Base-by-base conservation (phyloP, 345 rosid genomes). In the Boechera retrofracta region DNA sequence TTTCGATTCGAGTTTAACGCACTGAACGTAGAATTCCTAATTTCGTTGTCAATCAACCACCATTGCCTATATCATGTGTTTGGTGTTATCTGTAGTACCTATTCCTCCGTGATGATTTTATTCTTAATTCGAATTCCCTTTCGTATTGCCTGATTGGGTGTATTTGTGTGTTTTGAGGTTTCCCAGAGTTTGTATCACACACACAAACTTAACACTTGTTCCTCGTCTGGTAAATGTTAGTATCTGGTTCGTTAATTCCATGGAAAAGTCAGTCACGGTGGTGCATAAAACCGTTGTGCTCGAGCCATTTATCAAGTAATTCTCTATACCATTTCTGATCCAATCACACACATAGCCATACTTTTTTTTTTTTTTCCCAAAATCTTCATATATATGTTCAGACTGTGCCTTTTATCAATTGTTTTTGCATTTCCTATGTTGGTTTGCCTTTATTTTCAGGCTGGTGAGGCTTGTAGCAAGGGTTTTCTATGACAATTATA, bases 401-500 rank as follows among this genome's bases (percentile, higher is more conserved):
- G 13, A 26, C 6, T 41, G 10, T 15, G 13, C 57, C 45, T 38
- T 1, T 33, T 69, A 24, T 62, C 28, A 24, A 28, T 44, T 64
- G 6, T 16, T 64, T 45, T 15, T 57, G 56, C 21, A 78, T 29
- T 51, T 35, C 28, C 16, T 44, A 42, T 62, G 55, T 58, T 63
- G 42, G 5, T 48, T 57, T 42, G 2, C 74, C 15, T 42, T 54
- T 0, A 18, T 10, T 52, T 59, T 33, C 76, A 91, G 97, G 83
- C 71, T 91, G 74, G 96, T 91, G 83, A 94, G 79, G 83, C 86
- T 90, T 36, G 78, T 83, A 21, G 97, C 88, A 2, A 84, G 95
- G 81, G 93, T 89, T 5, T 92, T 94, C 68, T 94, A 92, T 64
- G 93, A 94, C 77, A 89, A 90, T 58, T 72, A 83, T n/a, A 77